Conservation (phyloP, 2,329 filamentous ascomycete genomes). For the Hawksworthiomyces lignivorus region DNA sequence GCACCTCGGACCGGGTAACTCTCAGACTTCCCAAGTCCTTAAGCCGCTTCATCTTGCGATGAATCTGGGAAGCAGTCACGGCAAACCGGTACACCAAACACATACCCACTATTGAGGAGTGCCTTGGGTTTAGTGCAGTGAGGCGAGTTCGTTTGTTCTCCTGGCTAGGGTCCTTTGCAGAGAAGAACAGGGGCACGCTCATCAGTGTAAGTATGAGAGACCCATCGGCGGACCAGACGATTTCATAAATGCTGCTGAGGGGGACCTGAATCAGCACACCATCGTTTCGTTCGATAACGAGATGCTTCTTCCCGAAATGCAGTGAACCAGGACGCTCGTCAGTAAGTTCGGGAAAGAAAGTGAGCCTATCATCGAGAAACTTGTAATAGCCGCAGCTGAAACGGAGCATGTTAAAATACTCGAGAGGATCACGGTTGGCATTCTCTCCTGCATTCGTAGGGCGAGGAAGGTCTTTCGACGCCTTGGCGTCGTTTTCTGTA, state of each 20-base stretch:
- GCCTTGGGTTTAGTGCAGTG: conserved; percentile 20
- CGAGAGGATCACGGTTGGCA: conserved; percentile 4
- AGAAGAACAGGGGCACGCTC: conserved; percentile 39
- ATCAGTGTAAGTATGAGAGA: conserved; percentile 42
- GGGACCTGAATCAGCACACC: conserved; percentile 38
- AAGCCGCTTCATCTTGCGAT: conserved; percentile 21
- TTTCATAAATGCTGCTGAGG: conserved; percentile 39
- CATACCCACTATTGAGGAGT: conserved; percentile 28
- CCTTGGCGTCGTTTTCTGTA: conserved; percentile 12
- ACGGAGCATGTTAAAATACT: conserved; percentile 6
- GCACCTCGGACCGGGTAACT: conserved; percentile 18
- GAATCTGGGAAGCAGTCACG: conserved; percentile 21
- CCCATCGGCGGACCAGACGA: conserved; percentile 29
- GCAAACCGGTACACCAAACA: conserved; percentile 38
- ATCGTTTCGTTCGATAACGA: conserved; percentile 31
- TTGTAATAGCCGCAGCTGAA: conserved; percentile 38
- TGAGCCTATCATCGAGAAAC: conserved; percentile 29
- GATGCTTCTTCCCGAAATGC: conserved; percentile 34
- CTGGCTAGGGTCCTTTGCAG: conserved; percentile 6
- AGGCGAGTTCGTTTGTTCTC: conserved; percentile 17
- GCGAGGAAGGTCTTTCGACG: no score
- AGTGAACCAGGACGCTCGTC: conserved; percentile 26
- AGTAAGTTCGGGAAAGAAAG: conserved; percentile 35
- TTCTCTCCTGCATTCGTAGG: no score
- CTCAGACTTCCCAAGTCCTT: conserved; percentile 19